These are phyloP conservation scores for Glonium stellatum DNA, from an alignment of 495 filamentous ascomycete species.

Conservation along the genomic window DNA sequence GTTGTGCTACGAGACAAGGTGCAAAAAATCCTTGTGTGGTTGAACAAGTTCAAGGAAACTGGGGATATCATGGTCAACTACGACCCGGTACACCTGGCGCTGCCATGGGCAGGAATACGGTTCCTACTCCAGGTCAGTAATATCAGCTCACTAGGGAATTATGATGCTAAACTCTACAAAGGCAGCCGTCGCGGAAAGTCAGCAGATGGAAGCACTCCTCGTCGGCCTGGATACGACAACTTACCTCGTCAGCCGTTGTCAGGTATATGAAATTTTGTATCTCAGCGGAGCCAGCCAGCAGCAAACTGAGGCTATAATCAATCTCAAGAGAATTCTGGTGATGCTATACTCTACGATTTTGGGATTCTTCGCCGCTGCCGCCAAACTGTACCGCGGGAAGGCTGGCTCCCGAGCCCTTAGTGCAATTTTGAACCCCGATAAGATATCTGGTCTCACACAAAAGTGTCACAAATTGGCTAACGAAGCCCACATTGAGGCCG, in stretches of 20 bases:
- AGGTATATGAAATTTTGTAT: not conserved
- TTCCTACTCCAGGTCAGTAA: not conserved
- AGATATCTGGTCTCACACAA: not conserved
- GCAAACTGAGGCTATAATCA: not conserved
- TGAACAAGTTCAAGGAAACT: not conserved
- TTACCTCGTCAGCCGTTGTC: not conserved
- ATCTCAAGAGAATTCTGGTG: not conserved
- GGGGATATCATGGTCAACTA: not conserved
- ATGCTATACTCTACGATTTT: not conserved
- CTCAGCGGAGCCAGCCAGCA: not conserved
- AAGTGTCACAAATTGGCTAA: too few relatives aligned
- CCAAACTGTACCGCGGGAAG: not conserved
- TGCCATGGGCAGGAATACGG: not conserved
- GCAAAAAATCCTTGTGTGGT: not conserved
- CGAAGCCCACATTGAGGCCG: not conserved
- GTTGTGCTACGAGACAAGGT: not conserved
- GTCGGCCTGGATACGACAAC: not conserved
- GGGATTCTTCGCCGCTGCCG: not conserved
- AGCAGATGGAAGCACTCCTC: not conserved
- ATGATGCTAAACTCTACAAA: not conserved
- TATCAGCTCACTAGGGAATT: not conserved
- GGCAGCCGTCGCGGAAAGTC: not conserved
- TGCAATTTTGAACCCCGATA: not conserved
- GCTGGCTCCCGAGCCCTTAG: not conserved
- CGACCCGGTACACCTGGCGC: not conserved